These are phyloP conservation scores for Triticum timopheevii DNA, from an alignment of 176 grass and related monocot genomes.

Conservation along the genomic window DNA sequence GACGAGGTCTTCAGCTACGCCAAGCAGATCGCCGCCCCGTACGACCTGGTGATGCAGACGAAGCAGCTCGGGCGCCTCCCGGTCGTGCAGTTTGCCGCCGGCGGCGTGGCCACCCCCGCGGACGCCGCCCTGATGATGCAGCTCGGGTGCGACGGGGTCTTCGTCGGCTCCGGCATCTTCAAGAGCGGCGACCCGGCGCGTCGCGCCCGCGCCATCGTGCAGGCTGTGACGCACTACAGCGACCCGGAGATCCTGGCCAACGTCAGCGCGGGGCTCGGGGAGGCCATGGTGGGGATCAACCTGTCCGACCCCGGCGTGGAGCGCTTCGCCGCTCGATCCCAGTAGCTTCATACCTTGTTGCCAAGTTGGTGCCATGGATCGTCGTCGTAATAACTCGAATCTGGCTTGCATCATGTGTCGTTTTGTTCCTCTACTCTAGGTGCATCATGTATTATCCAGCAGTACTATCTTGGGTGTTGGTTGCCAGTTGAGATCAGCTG, in stretches of 20 bases:
- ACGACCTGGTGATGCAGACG: conserved; percentile 69
- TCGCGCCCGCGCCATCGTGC: conserved; percentile 56
- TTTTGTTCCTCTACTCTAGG: not conserved
- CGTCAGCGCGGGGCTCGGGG: conserved; percentile 49
- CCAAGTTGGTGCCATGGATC: not conserved
- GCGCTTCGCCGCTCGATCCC: conserved; percentile 56
- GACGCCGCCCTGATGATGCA: conserved; percentile 65
- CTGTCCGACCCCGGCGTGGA: conserved; percentile 50
- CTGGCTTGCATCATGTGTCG: not conserved
- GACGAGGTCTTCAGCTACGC: conserved; percentile 65
- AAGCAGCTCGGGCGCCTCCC: conserved; percentile 64
- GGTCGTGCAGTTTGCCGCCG: conserved; percentile 59
- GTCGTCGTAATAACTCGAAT: conserved; percentile 8
- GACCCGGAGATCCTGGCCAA: conserved; percentile 54
- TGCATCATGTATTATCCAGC: not conserved
- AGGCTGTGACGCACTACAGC: conserved; percentile 61
- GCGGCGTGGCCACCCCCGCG: conserved; percentile 51
- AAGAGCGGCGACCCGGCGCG: conserved; percentile 57
- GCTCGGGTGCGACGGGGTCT: conserved; percentile 39
- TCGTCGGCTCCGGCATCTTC: conserved; percentile 54
- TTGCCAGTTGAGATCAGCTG: not conserved
- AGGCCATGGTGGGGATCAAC: conserved; percentile 72
- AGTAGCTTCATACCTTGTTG: conserved; percentile 7
- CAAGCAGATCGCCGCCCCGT: conserved; percentile 54
- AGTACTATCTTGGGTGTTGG: not conserved